Percentiles rank a stretch among this genome's conserved stretches.
Evolutionary conservation across 2,329 filamentous ascomycete genomes (phyloP).

Genomic region (Metarhizium robertsii): DNA sequence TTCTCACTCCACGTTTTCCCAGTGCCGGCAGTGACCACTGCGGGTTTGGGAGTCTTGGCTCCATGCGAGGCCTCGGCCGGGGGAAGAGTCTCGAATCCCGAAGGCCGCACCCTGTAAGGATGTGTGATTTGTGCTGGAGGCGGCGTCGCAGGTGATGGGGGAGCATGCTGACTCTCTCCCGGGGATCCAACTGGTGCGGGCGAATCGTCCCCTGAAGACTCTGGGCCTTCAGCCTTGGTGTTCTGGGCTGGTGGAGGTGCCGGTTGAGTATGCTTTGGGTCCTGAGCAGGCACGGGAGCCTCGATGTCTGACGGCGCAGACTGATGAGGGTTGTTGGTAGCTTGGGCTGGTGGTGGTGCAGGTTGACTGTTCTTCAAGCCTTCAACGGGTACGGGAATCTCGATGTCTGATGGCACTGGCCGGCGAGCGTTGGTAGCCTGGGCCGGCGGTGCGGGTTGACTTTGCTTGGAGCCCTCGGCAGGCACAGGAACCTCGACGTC

Average conservation of each 20-base stretch:
- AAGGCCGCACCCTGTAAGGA: neutral
- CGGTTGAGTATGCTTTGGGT: neutral
- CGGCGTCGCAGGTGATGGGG: neutral
- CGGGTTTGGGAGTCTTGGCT: neutral
- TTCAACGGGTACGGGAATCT: neutral
- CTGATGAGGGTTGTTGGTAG: neutral
- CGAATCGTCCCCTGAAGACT: neutral
- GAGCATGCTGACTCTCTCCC: neutral
- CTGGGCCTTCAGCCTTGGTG: neutral
- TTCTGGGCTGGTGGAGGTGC: neutral
- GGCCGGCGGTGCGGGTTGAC: neutral
- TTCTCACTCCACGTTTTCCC: neutral
- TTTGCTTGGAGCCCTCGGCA: neutral
- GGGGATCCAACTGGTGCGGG: neutral
- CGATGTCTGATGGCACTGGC: too few relatives aligned
- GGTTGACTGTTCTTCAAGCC: neutral
- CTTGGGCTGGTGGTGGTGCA: neutral
- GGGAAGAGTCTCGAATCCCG: neutral
- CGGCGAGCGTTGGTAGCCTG: neutral
- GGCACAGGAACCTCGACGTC: neutral
- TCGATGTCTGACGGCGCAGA: neutral
- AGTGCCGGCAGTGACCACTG: constrained; percentile 3
- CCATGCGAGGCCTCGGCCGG: neutral
- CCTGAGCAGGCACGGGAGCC: neutral
- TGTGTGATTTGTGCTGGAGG: neutral